phyloP scores from a whole-genome alignment of 1,284 basidiomycete species.

The Laetiporus sulphureus region DNA sequence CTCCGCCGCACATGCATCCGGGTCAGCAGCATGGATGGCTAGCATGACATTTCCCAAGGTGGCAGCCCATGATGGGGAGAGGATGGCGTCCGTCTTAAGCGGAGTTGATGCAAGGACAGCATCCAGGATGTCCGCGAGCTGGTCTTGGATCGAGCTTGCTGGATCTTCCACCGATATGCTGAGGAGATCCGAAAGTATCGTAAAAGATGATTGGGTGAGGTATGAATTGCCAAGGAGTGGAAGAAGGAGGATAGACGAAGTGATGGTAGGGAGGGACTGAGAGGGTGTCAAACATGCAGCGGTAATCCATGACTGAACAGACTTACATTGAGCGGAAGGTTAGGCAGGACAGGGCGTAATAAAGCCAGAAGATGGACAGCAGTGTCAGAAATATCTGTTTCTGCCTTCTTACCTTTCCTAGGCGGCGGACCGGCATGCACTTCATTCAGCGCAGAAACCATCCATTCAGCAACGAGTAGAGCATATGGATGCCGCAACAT shows the following conservation, averaged over 20 bases:
- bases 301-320: conserved; percentile 14
- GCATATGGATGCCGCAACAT: conserved; percentile 81
- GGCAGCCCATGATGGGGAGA: conserved; percentile 69
- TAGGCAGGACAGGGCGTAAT: conserved; percentile 57
- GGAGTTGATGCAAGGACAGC: conserved; percentile 75
- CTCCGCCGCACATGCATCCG: conserved; percentile 43
- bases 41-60: conserved; percentile 68
- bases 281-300: not conserved
- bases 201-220: conserved; percentile 79
- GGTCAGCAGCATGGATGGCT: conserved; percentile 45
- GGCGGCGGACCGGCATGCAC: conserved; percentile 55
- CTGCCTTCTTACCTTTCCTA: conserved; percentile 61
- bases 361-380: conserved; percentile 81
- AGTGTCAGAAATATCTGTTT: conserved; percentile 58
- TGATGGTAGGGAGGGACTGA: conserved; percentile 70
- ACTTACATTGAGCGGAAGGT: conserved; percentile 61
- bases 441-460: conserved; percentile 60
- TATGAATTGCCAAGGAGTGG: conserved; percentile 82
- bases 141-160: conserved; percentile 38
- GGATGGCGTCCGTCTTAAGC: conserved; percentile 49
- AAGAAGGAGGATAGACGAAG: conserved; percentile 65
- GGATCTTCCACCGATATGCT: conserved; percentile 44
- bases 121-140: conserved; percentile 65
- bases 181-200: conserved; percentile 73
- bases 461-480: conserved; percentile 76